Base-by-base conservation (phyloP, 2,329 filamentous ascomycete species). In the Trichoderma harzianum region DNA sequence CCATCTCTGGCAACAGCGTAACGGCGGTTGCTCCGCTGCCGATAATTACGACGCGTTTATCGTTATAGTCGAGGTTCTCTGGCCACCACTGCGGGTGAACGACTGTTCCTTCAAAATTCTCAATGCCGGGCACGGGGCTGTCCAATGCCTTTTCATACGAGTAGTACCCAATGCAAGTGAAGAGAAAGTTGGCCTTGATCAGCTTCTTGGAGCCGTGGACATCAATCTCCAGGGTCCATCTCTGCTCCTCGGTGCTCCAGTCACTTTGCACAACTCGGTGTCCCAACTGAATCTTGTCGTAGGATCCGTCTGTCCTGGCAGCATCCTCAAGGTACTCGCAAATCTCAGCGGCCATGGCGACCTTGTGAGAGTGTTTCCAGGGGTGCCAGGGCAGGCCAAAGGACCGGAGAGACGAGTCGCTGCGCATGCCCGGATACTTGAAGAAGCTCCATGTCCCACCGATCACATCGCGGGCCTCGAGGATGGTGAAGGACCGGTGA, bases 361-460 rank as follows among this genome's bases (percentile, higher is more conserved):
- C 87, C 67, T 84, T 82, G 53, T 78, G 74, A 14, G 82, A 78
- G 55, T 88, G 84, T 10, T 82, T 83, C 92, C 92, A 95, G 3
- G 91, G 91, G 68, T 91, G 85, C 89, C 92, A 96, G 1, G 86
- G 79, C 73, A 95, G 91, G 60, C 89, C 88, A 72, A 91, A 92
- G 0, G 88, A 84, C 69, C 84, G 85, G 75, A 92, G 85, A 76
- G 87, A 84, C 1, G 89, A 91, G 78, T 92, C 90, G 53, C 89
- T 91, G 47, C 90, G 88, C 72, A 94, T 88, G 47, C 92, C 91
- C 0, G 92, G 92, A 77, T 94, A 95, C 58, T 87, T 89, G 84
- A 93, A 95, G 70, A 94, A 87, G 75, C 88, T 88, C 93, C 93
- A 95, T 16, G 93, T 95, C 32, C 93, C 93, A 14, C 92, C 93